These are phyloP conservation scores for Penicillium simplicissimum DNA, from an alignment of 495 filamentous ascomycete genomes.

Conservation along the genomic window DNA sequence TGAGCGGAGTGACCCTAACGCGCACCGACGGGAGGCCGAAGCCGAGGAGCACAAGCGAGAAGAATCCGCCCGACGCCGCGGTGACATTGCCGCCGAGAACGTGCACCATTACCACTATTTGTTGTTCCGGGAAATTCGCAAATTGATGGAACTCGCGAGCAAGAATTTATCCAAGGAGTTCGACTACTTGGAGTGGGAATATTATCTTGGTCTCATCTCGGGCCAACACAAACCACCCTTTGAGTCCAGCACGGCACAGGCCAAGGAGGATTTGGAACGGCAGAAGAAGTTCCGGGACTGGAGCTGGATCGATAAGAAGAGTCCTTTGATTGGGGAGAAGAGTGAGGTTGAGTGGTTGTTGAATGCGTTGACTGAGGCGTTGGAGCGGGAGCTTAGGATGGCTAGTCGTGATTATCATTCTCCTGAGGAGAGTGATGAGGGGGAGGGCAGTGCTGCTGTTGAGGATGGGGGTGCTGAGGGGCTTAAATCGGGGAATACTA, in stretches of 20 bases:
- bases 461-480: not conserved
- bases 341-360: conserved; percentile 82
- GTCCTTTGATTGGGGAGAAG: conserved; percentile 71
- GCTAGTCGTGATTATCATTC: conserved; percentile 27
- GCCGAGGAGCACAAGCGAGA: conserved; percentile 42
- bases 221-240: conserved; percentile 60
- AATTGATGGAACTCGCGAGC: conserved; percentile 64
- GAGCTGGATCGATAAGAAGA: conserved; percentile 76
- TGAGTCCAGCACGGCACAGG: conserved; percentile 8
- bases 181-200: conserved; percentile 79
- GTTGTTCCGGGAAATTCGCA: conserved; percentile 66
- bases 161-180: conserved; percentile 65
- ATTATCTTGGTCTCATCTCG: conserved; percentile 67
- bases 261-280: conserved; percentile 22
- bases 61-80: conserved; percentile 39
- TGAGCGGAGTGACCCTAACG: not conserved
- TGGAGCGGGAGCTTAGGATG: conserved; percentile 55
- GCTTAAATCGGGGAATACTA: not conserved
- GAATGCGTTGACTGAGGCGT: conserved; percentile 55
- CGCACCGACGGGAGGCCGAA: conserved; percentile 18
- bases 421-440: not conserved
- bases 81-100: conserved; percentile 46
- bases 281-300: conserved; percentile 39
- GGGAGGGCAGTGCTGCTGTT: not conserved
- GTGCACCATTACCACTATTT: conserved; percentile 64